Percentiles rank a stretch among this genome's conserved stretches.
Conservation (phyloP, 2,329 filamentous ascomycete species). For the Penicillium sp. region DNA sequence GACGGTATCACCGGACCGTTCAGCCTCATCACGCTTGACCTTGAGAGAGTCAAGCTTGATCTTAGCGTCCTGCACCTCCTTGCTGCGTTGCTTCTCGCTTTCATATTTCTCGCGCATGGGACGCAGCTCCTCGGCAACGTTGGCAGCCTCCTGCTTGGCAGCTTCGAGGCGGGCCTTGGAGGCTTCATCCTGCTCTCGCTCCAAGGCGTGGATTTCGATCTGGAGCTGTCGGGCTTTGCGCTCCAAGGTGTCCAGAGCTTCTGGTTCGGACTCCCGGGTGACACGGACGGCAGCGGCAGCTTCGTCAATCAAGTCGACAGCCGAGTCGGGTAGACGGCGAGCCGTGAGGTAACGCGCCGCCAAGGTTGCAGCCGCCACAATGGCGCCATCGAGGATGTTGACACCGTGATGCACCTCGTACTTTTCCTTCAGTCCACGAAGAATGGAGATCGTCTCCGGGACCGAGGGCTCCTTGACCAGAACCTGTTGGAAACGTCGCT, state of each 20-base stretch:
- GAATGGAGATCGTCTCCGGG: conserved; percentile 87
- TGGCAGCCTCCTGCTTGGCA: conserved; percentile 85
- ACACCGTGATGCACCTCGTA: conserved; percentile 99
- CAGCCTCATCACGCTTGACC: conserved; percentile 90
- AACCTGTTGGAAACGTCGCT: conserved; percentile 97
- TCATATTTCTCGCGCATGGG: conserved; percentile 95
- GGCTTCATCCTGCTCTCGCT: conserved; percentile 89
- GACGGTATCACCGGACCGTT: conserved; percentile 73
- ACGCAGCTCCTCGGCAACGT: conserved; percentile 86
- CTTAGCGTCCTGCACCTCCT: conserved; percentile 89
- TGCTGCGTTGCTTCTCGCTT: conserved; percentile 82
- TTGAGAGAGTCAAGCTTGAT: conserved; percentile 87
- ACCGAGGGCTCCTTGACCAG: conserved; percentile 90
- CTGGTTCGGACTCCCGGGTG: conserved; percentile 90
- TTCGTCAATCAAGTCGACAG: conserved; percentile 93
- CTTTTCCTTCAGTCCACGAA: conserved; percentile 95
- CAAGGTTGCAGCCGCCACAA: conserved; percentile 84
- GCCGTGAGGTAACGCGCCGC: conserved; percentile 90
- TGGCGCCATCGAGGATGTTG: conserved; percentile 87
- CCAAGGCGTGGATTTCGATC: conserved; percentile 93
- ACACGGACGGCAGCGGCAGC: conserved; percentile 95
- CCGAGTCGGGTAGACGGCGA: conserved; percentile 86
- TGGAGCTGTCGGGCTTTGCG: conserved; percentile 82
- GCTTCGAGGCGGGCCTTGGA: conserved; percentile 75
- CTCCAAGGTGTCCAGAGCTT: conserved; percentile 91